Percentiles rank a stretch among this genome's conserved stretches.
Conservation (phyloP, 345 rosid species). For the Diplotaxis tenuifolia region DNA sequence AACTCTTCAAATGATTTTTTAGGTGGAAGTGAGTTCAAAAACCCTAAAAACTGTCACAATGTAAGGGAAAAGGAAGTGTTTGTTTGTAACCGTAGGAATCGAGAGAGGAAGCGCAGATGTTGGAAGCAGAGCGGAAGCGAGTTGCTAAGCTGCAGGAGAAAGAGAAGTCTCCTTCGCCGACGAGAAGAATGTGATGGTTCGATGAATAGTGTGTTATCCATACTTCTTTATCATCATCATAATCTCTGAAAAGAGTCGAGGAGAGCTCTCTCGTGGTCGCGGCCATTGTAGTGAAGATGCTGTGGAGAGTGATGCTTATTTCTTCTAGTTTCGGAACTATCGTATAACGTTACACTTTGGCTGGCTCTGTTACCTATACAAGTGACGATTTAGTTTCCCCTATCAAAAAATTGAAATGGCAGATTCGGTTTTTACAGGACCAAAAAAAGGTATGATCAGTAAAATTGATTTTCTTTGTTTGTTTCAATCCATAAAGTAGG, state of each 20-base stretch:
- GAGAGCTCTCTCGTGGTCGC: conserved; percentile 2
- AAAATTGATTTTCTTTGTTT: no score
- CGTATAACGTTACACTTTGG: background rate
- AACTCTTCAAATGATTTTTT: background rate
- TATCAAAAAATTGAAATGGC: background rate
- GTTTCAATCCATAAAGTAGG: background rate
- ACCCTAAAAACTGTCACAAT: background rate
- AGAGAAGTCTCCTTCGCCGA: conserved; percentile 71
- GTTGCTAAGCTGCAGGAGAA: conserved; percentile 46
- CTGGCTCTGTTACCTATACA: background rate
- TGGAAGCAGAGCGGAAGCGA: conserved; percentile 50
- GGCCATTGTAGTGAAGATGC: background rate
- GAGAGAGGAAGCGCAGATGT: conserved; percentile 58
- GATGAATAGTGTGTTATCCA: conserved; percentile 51
- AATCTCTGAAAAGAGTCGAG: background rate
- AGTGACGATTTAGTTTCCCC: background rate
- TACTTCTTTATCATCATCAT: conserved; percentile 11
- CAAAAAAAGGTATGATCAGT: background rate
- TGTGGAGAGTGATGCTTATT: background rate
- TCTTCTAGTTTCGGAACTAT: background rate
- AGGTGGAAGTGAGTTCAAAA: background rate
- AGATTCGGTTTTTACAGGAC: background rate
- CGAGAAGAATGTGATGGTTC: conserved; percentile 45
- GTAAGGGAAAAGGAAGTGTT: background rate
- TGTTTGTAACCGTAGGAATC: conserved; percentile 42